Conservation (phyloP, 2,329 filamentous ascomycete species). For the Talaromyces piceae region DNA sequence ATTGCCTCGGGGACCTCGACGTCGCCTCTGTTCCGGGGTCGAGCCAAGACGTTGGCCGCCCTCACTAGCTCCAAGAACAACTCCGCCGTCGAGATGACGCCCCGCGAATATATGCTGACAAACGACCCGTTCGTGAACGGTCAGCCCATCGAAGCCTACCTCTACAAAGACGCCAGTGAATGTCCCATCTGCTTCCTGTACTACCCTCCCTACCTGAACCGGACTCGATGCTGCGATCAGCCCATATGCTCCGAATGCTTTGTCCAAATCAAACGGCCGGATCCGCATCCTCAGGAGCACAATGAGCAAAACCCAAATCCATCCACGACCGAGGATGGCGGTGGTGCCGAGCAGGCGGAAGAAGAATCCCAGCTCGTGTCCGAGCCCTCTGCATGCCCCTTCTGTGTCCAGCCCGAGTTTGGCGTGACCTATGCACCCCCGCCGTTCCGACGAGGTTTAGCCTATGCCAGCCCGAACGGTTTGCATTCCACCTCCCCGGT, state of each 20-base stretch:
- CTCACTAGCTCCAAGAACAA: constrained; percentile 68
- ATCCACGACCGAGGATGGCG: constrained; percentile 11
- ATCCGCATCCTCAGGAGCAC: constrained; percentile 83
- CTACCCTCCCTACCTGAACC: constrained; percentile 90
- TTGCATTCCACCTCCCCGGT: constrained; percentile 43
- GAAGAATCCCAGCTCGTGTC: constrained; percentile 65
- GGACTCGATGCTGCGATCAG: constrained; percentile 91
- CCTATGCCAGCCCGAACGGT: constrained; percentile 51
- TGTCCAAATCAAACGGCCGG: constrained; percentile 92
- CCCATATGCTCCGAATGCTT: constrained; percentile 98
- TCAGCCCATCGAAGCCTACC: constrained; percentile 82
- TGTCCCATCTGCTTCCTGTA: constrained; percentile 96
- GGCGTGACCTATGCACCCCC: constrained; percentile 92
- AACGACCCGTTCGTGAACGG: constrained; percentile 86
- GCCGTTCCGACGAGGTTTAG: constrained; percentile 75
- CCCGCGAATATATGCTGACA: constrained; percentile 71
- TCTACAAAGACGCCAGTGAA: constrained; percentile 86
- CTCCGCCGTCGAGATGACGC: constrained; percentile 62
- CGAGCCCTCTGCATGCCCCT: constrained; percentile 86
- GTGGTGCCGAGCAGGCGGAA: constrained; percentile 11
- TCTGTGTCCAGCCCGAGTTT: constrained; percentile 91
- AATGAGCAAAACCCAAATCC: constrained; percentile 40
- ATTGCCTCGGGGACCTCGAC: constrained; percentile 43
- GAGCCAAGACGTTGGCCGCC: constrained; percentile 82
- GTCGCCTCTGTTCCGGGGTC: constrained; percentile 63